Evolutionary conservation across 1,284 basidiomycete genomes (phyloP).

Genomic region (Flammula alnicola): DNA sequence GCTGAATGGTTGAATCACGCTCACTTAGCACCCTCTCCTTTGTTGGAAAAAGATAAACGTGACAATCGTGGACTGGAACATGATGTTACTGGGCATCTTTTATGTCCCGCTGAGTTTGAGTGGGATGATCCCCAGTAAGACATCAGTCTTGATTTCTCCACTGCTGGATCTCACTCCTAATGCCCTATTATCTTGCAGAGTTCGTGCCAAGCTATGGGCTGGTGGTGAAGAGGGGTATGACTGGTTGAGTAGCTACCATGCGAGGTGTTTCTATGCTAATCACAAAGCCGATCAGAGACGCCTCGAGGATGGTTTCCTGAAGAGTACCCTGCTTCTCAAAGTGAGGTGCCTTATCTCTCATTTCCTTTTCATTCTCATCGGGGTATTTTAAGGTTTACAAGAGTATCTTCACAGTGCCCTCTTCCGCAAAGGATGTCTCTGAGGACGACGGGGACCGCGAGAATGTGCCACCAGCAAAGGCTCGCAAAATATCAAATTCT

Average conservation of each 20-base stretch:
- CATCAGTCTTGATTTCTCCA: no score
- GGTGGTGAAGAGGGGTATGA: constrained; percentile 19
- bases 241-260: constrained; percentile 17
- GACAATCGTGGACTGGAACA: no score
- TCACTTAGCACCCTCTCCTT: no score
- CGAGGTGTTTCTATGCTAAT: constrained; percentile 24
- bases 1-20: no score
- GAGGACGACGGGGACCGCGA: constrained; percentile 14
- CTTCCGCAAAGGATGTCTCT: constrained; percentile 24
- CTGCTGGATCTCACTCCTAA: no score
- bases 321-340: constrained; percentile 27
- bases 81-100: no score
- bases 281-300: constrained; percentile 13
- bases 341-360: constrained; percentile 18
- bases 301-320: constrained; percentile 26
- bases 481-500: not conserved
- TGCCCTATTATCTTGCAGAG: no score
- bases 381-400: constrained; percentile 26
- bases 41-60: no score
- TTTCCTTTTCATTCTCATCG: constrained; percentile 1
- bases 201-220: constrained; percentile 16
- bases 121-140: no score
- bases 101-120: no score
- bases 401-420: constrained; percentile 34
- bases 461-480: constrained; percentile 11